Evolutionary conservation across 1,139 yeast genomes (phyloP).

Genomic region (Candida labiduridarum): DNA sequence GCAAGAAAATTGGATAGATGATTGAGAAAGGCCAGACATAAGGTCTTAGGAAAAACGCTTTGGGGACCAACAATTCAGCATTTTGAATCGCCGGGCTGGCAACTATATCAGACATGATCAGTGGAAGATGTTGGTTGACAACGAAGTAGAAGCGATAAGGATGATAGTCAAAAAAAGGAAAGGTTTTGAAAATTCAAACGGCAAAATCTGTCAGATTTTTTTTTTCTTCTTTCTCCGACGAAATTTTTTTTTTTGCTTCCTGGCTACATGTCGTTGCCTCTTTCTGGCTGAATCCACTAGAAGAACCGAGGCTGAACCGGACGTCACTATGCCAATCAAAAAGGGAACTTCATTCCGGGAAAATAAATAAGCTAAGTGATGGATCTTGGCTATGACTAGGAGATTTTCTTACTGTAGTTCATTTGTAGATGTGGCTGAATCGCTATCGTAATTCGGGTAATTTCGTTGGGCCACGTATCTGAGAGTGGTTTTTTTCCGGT

Average conservation of each 20-base stretch:
- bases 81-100: conserved; percentile 60
- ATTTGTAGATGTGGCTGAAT: too few species aligned
- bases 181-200: background rate
- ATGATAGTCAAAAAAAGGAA: background rate
- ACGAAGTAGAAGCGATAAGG: background rate
- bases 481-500: too few species aligned
- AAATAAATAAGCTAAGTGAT: too few species aligned
- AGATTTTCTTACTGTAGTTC: too few species aligned
- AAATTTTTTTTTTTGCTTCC: conserved; percentile 4
- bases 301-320: background rate
- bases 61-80: conserved; percentile 75
- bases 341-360: too few species aligned
- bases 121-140: background rate
- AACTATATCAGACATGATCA: conserved; percentile 42
- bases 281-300: background rate
- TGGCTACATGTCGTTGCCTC: background rate
- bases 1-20: conserved; percentile 74
- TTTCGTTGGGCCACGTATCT: too few species aligned
- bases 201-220: conserved; percentile 2
- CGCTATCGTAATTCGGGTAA: too few species aligned
- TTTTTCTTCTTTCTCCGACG: conserved; percentile 3
- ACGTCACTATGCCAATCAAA: too few species aligned
- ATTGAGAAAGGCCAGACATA: conserved; percentile 84
- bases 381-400: too few species aligned
- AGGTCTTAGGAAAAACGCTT: conserved; percentile 62